Percentiles rank a stretch among this genome's conserved stretches.
phyloP scores from a whole-genome alignment of 2,329 filamentous ascomycete species.

The Ampelomyces quisqualis region DNA sequence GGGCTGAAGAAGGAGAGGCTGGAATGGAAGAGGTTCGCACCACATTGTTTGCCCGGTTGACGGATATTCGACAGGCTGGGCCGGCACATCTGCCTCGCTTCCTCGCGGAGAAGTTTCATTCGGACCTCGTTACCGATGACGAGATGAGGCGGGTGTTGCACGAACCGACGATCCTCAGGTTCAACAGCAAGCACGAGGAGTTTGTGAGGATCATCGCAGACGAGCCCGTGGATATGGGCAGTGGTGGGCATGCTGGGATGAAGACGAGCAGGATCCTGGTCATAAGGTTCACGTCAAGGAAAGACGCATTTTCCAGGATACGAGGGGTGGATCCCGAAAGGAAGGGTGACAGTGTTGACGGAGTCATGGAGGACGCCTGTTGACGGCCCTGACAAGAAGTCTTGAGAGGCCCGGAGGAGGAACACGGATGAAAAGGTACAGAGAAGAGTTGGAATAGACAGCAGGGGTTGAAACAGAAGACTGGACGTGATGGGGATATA shows the following conservation, averaged over 20 bases:
- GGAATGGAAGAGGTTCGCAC: background rate
- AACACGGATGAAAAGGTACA: background rate
- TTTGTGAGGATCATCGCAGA: background rate
- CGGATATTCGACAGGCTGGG: constrained; percentile 8
- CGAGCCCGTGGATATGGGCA: background rate
- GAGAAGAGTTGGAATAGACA: background rate
- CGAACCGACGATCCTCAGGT: constrained; percentile 5
- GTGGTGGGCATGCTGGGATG: background rate
- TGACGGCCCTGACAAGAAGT: background rate
- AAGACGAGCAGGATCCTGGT: constrained; percentile 2
- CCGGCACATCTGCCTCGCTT: constrained; percentile 2
- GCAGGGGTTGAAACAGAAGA: no score
- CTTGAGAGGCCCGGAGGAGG: background rate
- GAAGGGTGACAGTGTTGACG: background rate
- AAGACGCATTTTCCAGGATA: background rate
- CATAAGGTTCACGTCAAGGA: constrained; percentile 1
- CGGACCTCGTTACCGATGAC: constrained; percentile 10
- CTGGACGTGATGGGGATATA: no score
- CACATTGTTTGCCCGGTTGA: background rate
- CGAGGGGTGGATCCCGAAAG: background rate
- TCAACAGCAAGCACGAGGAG: background rate
- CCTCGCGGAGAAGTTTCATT: constrained; percentile 7
- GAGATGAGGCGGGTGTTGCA: constrained; percentile 4
- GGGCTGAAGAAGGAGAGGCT: background rate
- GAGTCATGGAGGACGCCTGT: background rate